Percentiles rank a stretch among this genome's conserved stretches.
phyloP scores from a whole-genome alignment of 2,329 filamentous ascomycete species.

The Arthrobotrys conoides region DNA sequence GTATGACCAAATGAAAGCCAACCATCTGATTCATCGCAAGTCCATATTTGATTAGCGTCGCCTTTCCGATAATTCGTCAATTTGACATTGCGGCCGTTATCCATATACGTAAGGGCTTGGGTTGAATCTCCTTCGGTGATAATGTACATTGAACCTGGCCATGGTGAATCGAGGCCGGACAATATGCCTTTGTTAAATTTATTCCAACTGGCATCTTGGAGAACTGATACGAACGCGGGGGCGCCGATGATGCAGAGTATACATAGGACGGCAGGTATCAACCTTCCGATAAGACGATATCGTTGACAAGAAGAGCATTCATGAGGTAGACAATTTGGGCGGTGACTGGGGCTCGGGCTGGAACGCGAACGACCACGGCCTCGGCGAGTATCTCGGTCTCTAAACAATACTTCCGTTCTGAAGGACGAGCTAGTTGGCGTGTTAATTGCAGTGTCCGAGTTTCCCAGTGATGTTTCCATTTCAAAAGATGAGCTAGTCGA shows the following conservation, averaged over 20 bases:
- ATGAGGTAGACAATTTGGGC: neutral
- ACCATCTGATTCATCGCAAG: neutral
- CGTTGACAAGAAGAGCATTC: neutral
- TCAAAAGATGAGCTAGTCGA: neutral
- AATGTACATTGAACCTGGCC: constrained; percentile 20
- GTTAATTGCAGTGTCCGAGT: no score
- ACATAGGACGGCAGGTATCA: neutral
- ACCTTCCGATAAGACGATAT: neutral
- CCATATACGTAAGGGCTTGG: neutral
- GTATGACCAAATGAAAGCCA: constrained; percentile 9
- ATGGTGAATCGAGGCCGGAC: constrained; percentile 7
- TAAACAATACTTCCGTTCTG: neutral
- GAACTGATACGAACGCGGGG: neutral
- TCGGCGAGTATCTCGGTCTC: neutral
- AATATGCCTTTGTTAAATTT: neutral
- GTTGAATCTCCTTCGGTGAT: constrained; percentile 18
- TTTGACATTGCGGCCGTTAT: neutral
- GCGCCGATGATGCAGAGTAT: neutral
- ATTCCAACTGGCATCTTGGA: neutral
- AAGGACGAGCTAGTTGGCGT: neutral
- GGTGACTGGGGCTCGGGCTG: neutral
- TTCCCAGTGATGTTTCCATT: neutral
- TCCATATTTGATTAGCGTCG: constrained; percentile 3
- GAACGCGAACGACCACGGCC: neutral
- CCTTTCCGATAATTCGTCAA: neutral